A percentile compares a stretch with the other conserved stretches of the same genome.
Evolutionary conservation across 2,329 filamentous ascomycete species (phyloP).

Genomic region (Phyllosticta citriasiana): DNA sequence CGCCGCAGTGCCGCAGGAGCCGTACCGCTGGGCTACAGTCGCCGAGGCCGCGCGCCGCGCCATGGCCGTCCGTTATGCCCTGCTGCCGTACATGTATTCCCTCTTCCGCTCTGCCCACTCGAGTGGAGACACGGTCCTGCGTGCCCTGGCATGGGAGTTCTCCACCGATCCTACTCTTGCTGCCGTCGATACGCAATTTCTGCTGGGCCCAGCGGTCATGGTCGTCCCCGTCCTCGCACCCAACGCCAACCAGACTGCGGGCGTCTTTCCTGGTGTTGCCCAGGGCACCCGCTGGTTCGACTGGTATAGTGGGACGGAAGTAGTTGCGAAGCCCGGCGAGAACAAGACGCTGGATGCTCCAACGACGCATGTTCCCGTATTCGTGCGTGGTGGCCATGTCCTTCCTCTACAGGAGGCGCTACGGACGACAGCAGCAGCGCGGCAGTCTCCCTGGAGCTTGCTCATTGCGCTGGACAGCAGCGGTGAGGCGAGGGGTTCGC

Average conservation of each 20-base stretch:
- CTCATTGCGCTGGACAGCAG: slow-evolving; percentile 49
- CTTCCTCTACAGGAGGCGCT: slow-evolving; percentile 59
- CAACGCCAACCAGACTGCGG: slow-evolving; percentile 51
- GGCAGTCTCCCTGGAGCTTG: slow-evolving; percentile 57
- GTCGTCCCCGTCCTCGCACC: slow-evolving; percentile 58
- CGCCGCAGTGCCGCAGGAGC: slow-evolving; percentile 55
- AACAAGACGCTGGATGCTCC: slow-evolving; percentile 54
- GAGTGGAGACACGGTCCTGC: slow-evolving; percentile 59
- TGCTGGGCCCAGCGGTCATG: slow-evolving; percentile 56
- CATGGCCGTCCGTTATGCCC: slow-evolving; percentile 59
- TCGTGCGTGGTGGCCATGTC: slow-evolving; percentile 57
- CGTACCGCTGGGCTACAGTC: slow-evolving; percentile 58
- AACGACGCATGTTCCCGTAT: slow-evolving; percentile 61
- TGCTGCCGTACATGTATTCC: slow-evolving; percentile 70
- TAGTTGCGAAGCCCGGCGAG: slow-evolving; percentile 42
- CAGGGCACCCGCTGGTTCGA: slow-evolving; percentile 61
- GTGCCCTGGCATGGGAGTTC: slow-evolving; percentile 66
- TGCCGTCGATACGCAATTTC: slow-evolving; percentile 59
- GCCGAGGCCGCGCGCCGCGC: slow-evolving; percentile 53
- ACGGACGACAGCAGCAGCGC: slow-evolving; percentile 54
- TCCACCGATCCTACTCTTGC: slow-evolving; percentile 59
- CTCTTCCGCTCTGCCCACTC: slow-evolving; percentile 57
- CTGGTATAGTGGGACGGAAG: slow-evolving; percentile 59
- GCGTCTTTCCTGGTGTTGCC: slow-evolving; percentile 58
- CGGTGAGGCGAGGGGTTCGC: slow-evolving; percentile 47